Conservation (phyloP, 2,329 filamentous ascomycete genomes). For the Orbilia brochopaga region DNA sequence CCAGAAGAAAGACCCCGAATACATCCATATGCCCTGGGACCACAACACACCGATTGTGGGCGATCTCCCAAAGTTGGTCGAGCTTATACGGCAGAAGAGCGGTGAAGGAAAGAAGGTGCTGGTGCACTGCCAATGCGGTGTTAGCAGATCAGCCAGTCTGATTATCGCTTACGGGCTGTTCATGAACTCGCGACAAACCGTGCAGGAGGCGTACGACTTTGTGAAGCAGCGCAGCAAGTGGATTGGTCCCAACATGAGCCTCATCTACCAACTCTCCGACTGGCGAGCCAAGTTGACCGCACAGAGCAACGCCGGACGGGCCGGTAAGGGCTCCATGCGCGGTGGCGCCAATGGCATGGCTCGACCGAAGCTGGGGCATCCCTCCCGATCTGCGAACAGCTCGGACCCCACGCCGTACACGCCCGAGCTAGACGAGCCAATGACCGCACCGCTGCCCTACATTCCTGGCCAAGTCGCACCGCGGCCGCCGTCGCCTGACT, state of each 20-base stretch:
- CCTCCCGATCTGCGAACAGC: constrained; percentile 49
- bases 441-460: constrained; percentile 67
- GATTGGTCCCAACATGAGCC: constrained; percentile 90
- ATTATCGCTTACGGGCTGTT: constrained; percentile 87
- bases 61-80: constrained; percentile 76
- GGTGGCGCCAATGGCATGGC: constrained; percentile 42
- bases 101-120: constrained; percentile 78
- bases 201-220: constrained; percentile 81
- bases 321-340: constrained; percentile 44
- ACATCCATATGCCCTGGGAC: constrained; percentile 86
- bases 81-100: constrained; percentile 74
- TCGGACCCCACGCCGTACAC: constrained; percentile 60
- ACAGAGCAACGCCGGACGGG: constrained; percentile 50
- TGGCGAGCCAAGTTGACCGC: constrained; percentile 54
- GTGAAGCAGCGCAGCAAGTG: constrained; percentile 81
- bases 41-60: constrained; percentile 85
- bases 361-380: constrained; percentile 47
- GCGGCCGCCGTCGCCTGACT: constrained; percentile 56
- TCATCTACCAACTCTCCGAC: constrained; percentile 76
- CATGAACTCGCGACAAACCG: constrained; percentile 74
- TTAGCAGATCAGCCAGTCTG: constrained; percentile 81
- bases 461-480: constrained; percentile 60
- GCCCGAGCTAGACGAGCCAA: constrained; percentile 63
- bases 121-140: constrained; percentile 84
- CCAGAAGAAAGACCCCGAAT: constrained; percentile 69